Evolutionary conservation across 441 rosid species (phyloP).

Genomic region (Corymbia citriodora): DNA sequence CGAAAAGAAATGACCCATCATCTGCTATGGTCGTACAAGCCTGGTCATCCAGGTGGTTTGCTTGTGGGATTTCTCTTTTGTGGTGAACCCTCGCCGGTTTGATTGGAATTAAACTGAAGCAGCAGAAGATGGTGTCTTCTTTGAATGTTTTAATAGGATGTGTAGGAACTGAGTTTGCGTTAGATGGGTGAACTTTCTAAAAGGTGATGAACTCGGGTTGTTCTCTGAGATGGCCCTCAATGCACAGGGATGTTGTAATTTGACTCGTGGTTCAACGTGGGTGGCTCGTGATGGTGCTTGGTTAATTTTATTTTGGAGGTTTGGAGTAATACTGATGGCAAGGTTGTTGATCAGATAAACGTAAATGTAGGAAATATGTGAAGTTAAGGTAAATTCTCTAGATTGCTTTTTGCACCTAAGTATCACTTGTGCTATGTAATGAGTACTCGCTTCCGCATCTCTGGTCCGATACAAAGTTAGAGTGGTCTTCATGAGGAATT

Average conservation of each 20-base stretch:
- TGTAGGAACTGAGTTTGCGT: not conserved
- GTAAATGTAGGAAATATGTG: not conserved
- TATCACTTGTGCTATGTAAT: not conserved
- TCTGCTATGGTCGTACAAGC: not conserved
- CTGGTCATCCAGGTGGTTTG: not conserved
- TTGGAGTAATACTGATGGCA: not conserved
- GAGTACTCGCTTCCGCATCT: not conserved
- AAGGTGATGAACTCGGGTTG: not conserved
- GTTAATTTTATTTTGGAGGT: not conserved
- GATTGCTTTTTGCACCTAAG: fast-evolving
- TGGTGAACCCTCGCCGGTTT: not conserved
- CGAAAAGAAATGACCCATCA: not conserved
- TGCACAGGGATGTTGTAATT: not conserved
- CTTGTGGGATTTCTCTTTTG: not conserved
- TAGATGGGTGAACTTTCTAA: not conserved
- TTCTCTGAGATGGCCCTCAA: not conserved
- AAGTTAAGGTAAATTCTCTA: not conserved
- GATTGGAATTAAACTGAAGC: not conserved
- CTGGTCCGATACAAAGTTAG: not conserved
- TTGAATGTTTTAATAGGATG: not conserved
- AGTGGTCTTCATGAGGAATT: not conserved
- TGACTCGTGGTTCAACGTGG: not conserved
- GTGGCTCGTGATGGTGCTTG: fast-evolving
- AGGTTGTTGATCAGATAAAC: not conserved
- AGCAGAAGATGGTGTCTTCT: not conserved